Evolutionary conservation across 768 basidiomycete species (phyloP).

Genomic region (Tylopilus subfusipes): DNA sequence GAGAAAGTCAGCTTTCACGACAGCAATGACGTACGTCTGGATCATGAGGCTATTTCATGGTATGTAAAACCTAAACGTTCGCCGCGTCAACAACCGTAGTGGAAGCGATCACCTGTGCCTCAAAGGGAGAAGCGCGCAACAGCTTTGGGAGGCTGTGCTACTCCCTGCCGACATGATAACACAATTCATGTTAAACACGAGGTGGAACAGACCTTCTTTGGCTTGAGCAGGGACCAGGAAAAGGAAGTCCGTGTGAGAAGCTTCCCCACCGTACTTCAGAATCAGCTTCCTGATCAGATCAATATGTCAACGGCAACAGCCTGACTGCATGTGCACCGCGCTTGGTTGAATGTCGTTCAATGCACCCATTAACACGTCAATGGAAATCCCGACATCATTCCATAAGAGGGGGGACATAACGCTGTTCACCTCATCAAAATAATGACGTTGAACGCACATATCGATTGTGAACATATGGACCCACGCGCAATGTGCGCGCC

Average conservation of each 20-base stretch:
- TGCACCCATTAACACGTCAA: constrained; percentile 1
- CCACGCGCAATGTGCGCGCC: constrained; percentile 11
- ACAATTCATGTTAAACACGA: constrained; percentile 24
- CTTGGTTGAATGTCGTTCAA: constrained; percentile 5
- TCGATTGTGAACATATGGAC: constrained; percentile 10
- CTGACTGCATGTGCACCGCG: not conserved
- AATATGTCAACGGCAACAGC: constrained; percentile 7
- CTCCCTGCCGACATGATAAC: constrained; percentile 12
- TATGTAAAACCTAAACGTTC: constrained; percentile 25
- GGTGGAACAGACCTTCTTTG: constrained; percentile 15
- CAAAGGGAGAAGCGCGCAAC: not conserved
- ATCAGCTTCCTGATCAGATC: constrained; percentile 8
- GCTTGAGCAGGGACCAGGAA: constrained; percentile 4
- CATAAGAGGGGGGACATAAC: constrained; percentile 1
- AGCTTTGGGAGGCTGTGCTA: constrained; percentile 9
- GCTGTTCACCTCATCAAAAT: constrained; percentile 21
- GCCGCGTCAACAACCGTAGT: constrained; percentile 8
- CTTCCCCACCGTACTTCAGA: constrained; percentile 6
- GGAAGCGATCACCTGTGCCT: constrained; percentile 10
- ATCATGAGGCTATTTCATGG: constrained; percentile 13
- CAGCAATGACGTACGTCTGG: constrained; percentile 30
- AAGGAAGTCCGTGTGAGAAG: constrained; percentile 10
- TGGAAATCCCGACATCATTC: not conserved
- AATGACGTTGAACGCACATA: constrained; percentile 9
- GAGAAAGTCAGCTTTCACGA: constrained; percentile 11